Evolutionary conservation across 768 basidiomycete species (phyloP), one percentile per base, ranked within the genome.

Genomic region (Psilocybe tampanensis): DNA sequence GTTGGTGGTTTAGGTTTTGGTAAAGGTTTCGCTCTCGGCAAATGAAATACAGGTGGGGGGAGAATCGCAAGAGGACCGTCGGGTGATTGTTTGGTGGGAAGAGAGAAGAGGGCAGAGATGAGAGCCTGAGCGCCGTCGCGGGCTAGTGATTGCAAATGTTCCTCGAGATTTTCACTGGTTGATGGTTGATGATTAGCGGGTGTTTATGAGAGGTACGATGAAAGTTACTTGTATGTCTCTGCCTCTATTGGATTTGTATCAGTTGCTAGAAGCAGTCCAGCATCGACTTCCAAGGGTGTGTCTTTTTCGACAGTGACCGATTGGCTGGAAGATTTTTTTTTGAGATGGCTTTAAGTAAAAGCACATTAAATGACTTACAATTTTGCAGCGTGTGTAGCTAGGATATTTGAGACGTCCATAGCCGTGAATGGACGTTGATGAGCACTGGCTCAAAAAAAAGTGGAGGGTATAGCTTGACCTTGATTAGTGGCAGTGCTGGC

Each of bases 1-100:
- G 96, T 98, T 32, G 81, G 86, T 8, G 89, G 88, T 73, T 96
- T 97, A 2, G 91, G 90, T 66, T 94, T 95, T 0, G 95, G 97
- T 2, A 98, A 78, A 0, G 92, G 93, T 70, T 99, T 98, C 26
- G 94, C 83, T 21, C 97, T 85, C 0, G 97, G 97, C 1, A 98
- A 83, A 45, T 79, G 76, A 23, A 89, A 92, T 1, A 80, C 83
- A 2, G 92, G 90, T 1, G 84, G 67, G 0, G 96, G 95, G 2
- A 97, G 88, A 54, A 85, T 79, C 1, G 90, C 92, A 47, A 94
- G 78, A 0, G 93, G 93, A 1, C 95, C 95, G 58, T 93, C 90
- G 18, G 82, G 77, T 12, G 92, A 89, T 9, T 85, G 75, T 44
- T 79, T 75, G 7, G 87, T 90, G 11, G 95, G 95, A 11, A 98